Conservation (phyloP, 1,284 basidiomycete species). For the Ceratobasidium theobromae region DNA sequence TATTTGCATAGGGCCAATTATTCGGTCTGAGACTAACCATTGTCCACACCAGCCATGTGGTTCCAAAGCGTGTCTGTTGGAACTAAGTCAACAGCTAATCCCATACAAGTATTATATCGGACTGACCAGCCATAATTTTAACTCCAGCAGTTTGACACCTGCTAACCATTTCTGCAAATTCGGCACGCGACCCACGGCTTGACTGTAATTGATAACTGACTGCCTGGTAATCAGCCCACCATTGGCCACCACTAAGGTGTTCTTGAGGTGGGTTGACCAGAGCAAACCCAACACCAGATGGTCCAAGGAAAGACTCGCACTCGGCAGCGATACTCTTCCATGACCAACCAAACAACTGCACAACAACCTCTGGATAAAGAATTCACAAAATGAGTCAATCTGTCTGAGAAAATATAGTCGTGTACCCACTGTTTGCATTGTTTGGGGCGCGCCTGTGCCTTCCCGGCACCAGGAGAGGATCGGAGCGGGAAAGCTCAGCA, state of each 20-base stretch:
- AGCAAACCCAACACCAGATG: constrained; percentile 33
- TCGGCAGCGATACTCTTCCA: constrained; percentile 35
- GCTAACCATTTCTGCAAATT: constrained; percentile 37
- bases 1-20: neutral
- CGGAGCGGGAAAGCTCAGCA: constrained; percentile 10
- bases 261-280: constrained; percentile 35
- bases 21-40: neutral
- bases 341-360: constrained; percentile 34
- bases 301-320: constrained; percentile 32
- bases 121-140: constrained; percentile 35
- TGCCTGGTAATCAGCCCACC: constrained; percentile 73
- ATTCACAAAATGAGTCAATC: neutral
- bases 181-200: constrained; percentile 37
- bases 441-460: constrained; percentile 13
- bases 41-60: constrained; percentile 56
- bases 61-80: constrained; percentile 61
- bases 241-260: constrained; percentile 49
- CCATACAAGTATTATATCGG: neutral
- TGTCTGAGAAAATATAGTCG: neutral
- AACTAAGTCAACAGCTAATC: neutral
- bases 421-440: constrained; percentile 18
- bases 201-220: constrained; percentile 43
- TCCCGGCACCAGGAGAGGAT: neutral
- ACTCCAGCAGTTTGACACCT: constrained; percentile 37
- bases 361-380: constrained; percentile 30